Evolutionary conservation across 208 protist genomes (phyloP), one percentile per base, ranked within the genome.

Genomic region (Trypanosoma congolense): DNA sequence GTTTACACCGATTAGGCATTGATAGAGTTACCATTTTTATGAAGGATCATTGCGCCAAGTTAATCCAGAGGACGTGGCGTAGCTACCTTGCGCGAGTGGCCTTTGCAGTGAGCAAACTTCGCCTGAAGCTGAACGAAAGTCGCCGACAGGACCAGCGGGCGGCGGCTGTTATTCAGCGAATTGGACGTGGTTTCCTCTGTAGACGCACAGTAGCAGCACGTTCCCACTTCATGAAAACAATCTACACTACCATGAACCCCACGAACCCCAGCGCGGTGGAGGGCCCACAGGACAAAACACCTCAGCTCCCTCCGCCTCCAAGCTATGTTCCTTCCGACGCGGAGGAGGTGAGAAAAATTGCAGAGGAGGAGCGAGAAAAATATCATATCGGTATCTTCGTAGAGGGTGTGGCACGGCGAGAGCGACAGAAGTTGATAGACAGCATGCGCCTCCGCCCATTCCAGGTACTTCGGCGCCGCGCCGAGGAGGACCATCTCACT

Each of bases 1-100:
- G 67, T 30, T 70, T 76, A 21, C 68, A 67, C 14, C 25, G 28
- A 6, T 71, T 73, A 29, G 80, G 79, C 25, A 65, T 84, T 1
- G 83, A 90, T 31, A n/a, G 36, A 9, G 57, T 56, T 4, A 77
- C 80, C 0, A 33, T 64, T 26, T 53, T 50, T 25, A 25, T 22
- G 18, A 73, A 55, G 19, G 19, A 77, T 14, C 50, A 60, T 9
- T 77, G 76, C n/a, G 77, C 83, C 6, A 1, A 70, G 10, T 4
- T 52, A 3, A 81, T 93, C 30, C 86, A 93, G 65, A 33, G 64
- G 1, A 48, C 73, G 16, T 94, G 87, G 83, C 67, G 80, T 2
- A 74, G 66, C n/a, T 82, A 82, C 59, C 40, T 61, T 8, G 61
- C 33, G 0, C 73, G 76, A 0, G 28, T 93, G 14, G 29, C 43